Base-by-base conservation (phyloP, 2,329 filamentous ascomycete species). In the Annulohypoxylon truncatum region DNA sequence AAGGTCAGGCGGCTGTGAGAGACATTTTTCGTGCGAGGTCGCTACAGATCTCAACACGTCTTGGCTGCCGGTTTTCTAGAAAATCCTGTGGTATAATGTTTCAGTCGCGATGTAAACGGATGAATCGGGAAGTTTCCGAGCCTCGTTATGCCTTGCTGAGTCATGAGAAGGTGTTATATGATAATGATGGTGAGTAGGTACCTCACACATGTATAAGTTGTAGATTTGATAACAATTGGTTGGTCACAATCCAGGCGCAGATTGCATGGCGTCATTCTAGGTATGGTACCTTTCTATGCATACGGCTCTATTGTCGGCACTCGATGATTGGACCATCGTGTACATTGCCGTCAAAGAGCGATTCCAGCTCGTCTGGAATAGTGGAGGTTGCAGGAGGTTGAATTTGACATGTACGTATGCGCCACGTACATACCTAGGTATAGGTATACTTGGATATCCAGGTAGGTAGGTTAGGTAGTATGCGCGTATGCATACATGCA, bases 231-330 rank as follows among this genome's bases (percentile, higher is more conserved):
- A 18, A 24, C 26, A 22, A 63, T 64, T 69, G 64, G 53, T 33
- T 52, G 53, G 53, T 15, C 29, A 8, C 54, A 61, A 33, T 51
- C 60, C 57, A 50, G 53, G 33, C 29, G 63, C 13, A 65, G 64
- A 64, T 65, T 57, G 50, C 50, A 69, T 67, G 54, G 64, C 64
- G 64, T 63, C 67, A 69, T 61, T 52, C 54, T 33, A 28, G 51
- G 44, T 40, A 63, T 64, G 57, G 42, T 47, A 62, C 29, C 44
- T 53, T 54, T 59, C 29, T 61, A 31, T 58, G 26, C 22, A 22
- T 24, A 22, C n/a, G 42, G 15, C 48, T 35, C 33, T 47, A 55
- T 56, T 48, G 50, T 53, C 28, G 52, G 56, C 38, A 50, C 20
- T 51, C 31, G 29, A n/a, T 62, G 59, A 68, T 66, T 68, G 58